Base-by-base conservation (phyloP, 2,329 filamentous ascomycete genomes). In the Lasiodiplodia sp. region DNA sequence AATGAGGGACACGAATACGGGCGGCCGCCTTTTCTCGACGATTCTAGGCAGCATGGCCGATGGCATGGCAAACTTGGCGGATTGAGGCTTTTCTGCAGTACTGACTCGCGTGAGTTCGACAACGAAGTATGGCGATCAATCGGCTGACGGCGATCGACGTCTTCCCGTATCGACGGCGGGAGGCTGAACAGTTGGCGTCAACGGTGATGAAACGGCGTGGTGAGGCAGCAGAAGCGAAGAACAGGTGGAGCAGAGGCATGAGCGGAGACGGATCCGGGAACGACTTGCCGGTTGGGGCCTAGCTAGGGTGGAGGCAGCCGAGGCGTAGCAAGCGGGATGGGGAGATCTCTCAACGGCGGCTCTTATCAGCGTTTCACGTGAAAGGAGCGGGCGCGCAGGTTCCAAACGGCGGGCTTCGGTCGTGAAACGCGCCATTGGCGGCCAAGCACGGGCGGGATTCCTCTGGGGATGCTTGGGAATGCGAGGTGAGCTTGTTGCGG, bases 401-500 rank as follows among this genome's bases (percentile, higher is more conserved):
- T 47, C 38, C n/a, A 47, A 47, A 47, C 57, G 28, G 21, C 40
- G 38, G 56, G 12, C 38, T 38, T 28, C 14, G 10, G 11, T 49
- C 3, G 40, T 25, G 40, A 51, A 51, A 63, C 58, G 38, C 34
- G n/a, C n/a, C 28, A 28, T 28, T 28, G 28, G 40, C 57, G 40
- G 38, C 6, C 58, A 28, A 47, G 40, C 16, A 16, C 5, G 18
- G 16, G 40, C 40, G 44, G 34, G 34, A 63, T 63, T 63, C 58
- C 57, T 60, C 37, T 12, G 21, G 14, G 10, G 21, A 60, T n/a
- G 57, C 57, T 47, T 60, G 57, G 57, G 57, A 60, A 60, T 60
- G 57, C 57, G 21, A 8, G 37, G 23, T 25, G 57, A 44, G 57
- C 57, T 62, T 40, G 38, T 25, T 12, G 53, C 25, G 58, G 58